Percentiles rank a stretch among this genome's conserved stretches.
phyloP scores from a whole-genome alignment of 768 basidiomycete genomes.

The Tulasnella sp. region DNA sequence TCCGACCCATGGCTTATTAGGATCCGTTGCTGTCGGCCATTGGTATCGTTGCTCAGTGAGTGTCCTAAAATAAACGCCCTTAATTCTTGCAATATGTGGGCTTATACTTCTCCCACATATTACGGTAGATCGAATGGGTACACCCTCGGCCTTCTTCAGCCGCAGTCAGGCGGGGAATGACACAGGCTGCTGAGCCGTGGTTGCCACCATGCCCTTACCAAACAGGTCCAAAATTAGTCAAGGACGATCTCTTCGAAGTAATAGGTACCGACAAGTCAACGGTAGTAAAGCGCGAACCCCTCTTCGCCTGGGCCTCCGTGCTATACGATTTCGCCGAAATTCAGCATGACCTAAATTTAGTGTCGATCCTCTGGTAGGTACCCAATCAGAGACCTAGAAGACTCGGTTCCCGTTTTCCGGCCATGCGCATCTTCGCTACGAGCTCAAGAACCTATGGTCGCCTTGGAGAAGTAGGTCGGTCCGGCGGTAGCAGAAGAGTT shows the following conservation, averaged over 20 bases:
- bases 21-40: not conserved
- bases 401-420: not conserved
- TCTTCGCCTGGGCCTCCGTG: not conserved
- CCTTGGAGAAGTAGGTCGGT: not conserved
- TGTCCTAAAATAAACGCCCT: not conserved
- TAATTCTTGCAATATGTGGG: not conserved
- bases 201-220: not conserved
- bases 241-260: not conserved
- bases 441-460: not conserved
- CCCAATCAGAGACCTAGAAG: not conserved
- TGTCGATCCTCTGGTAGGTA: not conserved
- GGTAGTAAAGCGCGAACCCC: not conserved
- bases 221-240: not conserved
- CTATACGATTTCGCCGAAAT: not conserved
- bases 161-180: not conserved
- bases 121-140: not conserved
- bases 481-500: not conserved
- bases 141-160: not conserved
- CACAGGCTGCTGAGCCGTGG: not conserved
- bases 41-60: not conserved
- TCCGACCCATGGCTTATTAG: not conserved
- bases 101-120: not conserved
- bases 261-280: slow-evolving; percentile 9
- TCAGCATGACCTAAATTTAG: not conserved
- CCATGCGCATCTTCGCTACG: not conserved